phyloP scores from a whole-genome alignment of 129 eudicot genomes.

The Tagetes erecta region DNA sequence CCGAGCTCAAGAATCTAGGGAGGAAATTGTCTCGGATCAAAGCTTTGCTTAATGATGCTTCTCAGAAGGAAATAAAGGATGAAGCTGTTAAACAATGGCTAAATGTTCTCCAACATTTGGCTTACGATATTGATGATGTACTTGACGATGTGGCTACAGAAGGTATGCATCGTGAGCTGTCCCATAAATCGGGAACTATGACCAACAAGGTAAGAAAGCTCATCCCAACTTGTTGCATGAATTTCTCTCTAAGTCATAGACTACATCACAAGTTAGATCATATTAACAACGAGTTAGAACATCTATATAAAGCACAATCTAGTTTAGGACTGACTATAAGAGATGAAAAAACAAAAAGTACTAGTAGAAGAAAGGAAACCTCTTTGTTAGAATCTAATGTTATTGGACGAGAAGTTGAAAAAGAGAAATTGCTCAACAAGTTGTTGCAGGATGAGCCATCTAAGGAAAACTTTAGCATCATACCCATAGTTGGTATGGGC shows the following conservation, averaged over 20 bases:
- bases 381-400: constrained; percentile 31
- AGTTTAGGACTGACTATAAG: constrained; percentile 18
- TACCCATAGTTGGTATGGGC: constrained; percentile 37
- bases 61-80: constrained; percentile 33
- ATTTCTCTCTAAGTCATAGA: neutral
- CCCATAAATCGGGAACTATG: neutral
- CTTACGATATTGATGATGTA: neutral
- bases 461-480: constrained; percentile 5
- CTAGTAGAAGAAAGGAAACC: constrained; percentile 15
- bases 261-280: constrained; percentile 24
- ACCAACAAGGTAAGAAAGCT: constrained; percentile 11
- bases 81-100: constrained; percentile 11
- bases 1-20: constrained; percentile 12
- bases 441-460: neutral
- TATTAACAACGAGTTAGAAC: constrained; percentile 12
- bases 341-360: neutral
- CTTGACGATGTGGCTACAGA: neutral
- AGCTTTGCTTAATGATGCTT: constrained; percentile 50
- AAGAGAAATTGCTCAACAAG: constrained; percentile 2
- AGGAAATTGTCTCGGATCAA: constrained; percentile 21
- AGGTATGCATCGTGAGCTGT: neutral
- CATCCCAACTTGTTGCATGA: neutral
- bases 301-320: constrained; percentile 19
- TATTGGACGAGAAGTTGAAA: constrained; percentile 40
- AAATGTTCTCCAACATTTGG: neutral